A percentile compares a stretch with the other conserved stretches of the same genome.
Evolutionary conservation across 208 protist species (phyloP).

Genomic region (Perkinsela sp.): DNA sequence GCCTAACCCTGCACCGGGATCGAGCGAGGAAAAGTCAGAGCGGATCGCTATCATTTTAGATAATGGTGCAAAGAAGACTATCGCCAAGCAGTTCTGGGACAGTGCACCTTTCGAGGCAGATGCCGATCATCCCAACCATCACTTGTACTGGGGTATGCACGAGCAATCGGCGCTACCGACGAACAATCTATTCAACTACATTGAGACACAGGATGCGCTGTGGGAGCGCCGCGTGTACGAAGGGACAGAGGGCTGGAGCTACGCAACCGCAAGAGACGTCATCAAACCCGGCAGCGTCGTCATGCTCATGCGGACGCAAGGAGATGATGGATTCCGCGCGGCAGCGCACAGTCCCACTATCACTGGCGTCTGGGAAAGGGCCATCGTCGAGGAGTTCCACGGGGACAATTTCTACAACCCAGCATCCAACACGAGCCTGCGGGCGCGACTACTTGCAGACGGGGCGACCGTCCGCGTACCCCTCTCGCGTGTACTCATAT

Average conservation of each 20-base stretch:
- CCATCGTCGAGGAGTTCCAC: neutral
- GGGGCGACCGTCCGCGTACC: neutral
- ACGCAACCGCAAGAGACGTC: constrained; percentile 42
- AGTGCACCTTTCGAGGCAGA: neutral
- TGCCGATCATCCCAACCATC: neutral
- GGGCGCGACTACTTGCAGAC: neutral
- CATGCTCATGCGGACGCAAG: neutral
- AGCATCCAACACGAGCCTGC: neutral
- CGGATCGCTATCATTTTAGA: neutral
- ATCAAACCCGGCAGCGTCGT: constrained; percentile 6
- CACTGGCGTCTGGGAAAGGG: neutral
- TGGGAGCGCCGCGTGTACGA: constrained; percentile 37
- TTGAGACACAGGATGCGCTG: constrained; percentile 50
- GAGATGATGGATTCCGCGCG: neutral
- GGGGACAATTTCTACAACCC: neutral
- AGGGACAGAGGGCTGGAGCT: constrained; percentile 44
- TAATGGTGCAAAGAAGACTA: neutral
- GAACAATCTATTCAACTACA: constrained; percentile 59
- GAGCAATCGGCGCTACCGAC: neutral
- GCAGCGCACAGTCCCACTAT: neutral
- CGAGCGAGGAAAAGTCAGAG: neutral
- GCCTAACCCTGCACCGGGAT: neutral
- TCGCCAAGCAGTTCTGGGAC: neutral
- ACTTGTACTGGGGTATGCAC: neutral
- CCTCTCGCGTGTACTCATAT: neutral